Conservation (phyloP, 306 rosid genomes). For the Abrus precatorius region DNA sequence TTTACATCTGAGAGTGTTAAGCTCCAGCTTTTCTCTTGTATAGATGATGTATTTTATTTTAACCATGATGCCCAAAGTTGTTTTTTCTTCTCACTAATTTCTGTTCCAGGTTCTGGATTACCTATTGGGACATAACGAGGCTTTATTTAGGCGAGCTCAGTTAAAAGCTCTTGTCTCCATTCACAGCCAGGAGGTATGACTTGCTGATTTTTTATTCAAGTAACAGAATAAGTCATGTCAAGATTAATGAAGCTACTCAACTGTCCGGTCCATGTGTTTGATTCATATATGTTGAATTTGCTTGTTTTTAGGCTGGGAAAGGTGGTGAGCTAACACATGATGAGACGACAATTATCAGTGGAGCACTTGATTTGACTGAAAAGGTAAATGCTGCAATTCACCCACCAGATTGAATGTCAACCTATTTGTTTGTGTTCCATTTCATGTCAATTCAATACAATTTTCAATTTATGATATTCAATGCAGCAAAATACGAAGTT, state of each 20-base stretch:
- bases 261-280: neutral
- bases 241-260: constrained; percentile 34
- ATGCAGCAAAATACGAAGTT: constrained; percentile 38
- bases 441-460: constrained; percentile 27
- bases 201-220: neutral
- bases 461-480: constrained; percentile 38
- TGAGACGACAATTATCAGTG: constrained; percentile 96
- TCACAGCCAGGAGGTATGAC: constrained; percentile 84
- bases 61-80: neutral
- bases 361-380: constrained; percentile 97
- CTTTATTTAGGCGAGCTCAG: constrained; percentile 96
- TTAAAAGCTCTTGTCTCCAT: constrained; percentile 95
- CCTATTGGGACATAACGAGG: constrained; percentile 89
- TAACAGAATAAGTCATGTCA: constrained; percentile 26
- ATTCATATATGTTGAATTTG: constrained; percentile 38
- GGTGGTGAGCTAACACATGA: constrained; percentile 99
- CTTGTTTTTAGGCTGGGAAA: constrained; percentile 81
- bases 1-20: constrained; percentile 11
- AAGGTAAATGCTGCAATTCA: constrained; percentile 63
- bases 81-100: constrained; percentile 39
- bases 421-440: constrained; percentile 28
- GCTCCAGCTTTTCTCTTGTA: constrained; percentile 17
- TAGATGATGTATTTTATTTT: constrained; percentile 25
- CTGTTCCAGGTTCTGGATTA: constrained; percentile 77
- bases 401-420: constrained; percentile 21